Base-by-base conservation (phyloP, 208 protist genomes). In the Leishmania turanica region DNA sequence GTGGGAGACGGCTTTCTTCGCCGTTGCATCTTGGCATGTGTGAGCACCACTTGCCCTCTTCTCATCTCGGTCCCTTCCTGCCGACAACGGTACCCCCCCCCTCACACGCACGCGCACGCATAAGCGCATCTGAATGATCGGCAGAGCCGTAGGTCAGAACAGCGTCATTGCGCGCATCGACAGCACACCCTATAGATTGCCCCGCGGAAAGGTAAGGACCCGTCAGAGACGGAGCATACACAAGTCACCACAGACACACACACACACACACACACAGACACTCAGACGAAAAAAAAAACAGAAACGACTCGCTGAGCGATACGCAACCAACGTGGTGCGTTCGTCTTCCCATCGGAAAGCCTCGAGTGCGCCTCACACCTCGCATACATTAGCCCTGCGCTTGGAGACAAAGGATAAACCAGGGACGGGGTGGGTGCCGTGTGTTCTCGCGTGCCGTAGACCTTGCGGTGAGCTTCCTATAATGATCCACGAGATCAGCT, bases 151-250 rank as follows among this genome's bases (percentile, higher is more conserved):
- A 3, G 13, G 62, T 24, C 8, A 27, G 66, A 71, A 11, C 66
- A 47, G 66, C 42, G 1, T 13, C 15, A 47, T 47, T 42, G 66
- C 66, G 3, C 21, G 37, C 31, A 71, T 71, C 40, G 42, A 71
- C 71, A 54, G 6, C 51, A 75, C 6, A 37, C 60, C 17, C 49
- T 54, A 60, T 78, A 66, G 51, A 78, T 78, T 78, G 6, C 31
- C 37, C 3, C n/a, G 27, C 47, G 2, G 21, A 37, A 74, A 51
- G 6, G 47, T 1, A 34, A 37, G 34, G 8, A 37, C 5, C 17
- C 31, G n/a, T 31, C 51, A 82, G 31, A 42, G 62, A 31, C 11
- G 62, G 27, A 40, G 62, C 62, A 42, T 17, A 49, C 65, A 71
- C 40, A 3, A 6, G 21, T 40, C 6, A 11, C 31, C 34, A 4